Evolutionary conservation across 352 stramenopile genomes (phyloP), one percentile per base, ranked within the genome.

Genomic region (Pythium vanterpoolii): DNA sequence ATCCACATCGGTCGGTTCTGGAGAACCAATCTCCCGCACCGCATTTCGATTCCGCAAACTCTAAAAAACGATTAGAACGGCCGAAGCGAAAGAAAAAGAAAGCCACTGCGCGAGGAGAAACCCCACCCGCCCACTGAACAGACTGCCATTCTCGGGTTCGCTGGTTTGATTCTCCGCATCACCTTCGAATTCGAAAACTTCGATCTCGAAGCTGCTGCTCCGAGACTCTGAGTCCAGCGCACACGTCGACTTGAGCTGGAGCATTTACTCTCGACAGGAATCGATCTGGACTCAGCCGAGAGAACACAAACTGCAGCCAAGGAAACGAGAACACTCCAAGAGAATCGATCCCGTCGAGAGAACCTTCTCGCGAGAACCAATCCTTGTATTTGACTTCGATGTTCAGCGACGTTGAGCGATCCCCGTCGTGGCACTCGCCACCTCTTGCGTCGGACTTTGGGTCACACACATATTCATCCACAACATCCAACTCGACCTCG

Each of bases 361-460:
- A 64, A 52, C 28, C 13, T 27, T 24, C 18, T 38, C 50, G n/a
- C 19, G 18, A 4, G 34, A 33, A n/a, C n/a, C n/a, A n/a, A n/a
- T n/a, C n/a, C n/a, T n/a, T n/a, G n/a, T n/a, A n/a, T n/a, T n/a
- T n/a, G 45, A 39, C 16, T 39, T 16, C 45, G 18, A 69, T 69
- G 54, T 69, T 69, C 42, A 69, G 62, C 40, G 62, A 69, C 55
- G 48, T 69, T 14, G 62, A 69, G 48, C 62, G 62, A 18, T 69
- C 62, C n/a, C 62, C 62, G 27, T 43, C 62, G 8, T 69, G 62
- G 54, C 52, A 59, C 13, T 57, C 61, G 34, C 56, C 56, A 13
- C 19, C 62, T 0, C 51, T 44, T 10, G 36, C 49, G 9, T 14
- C 49, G 18, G 47, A 54, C 47, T 54, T 54, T 30, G 45, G 24